Base-by-base conservation (phyloP, 2,329 filamentous ascomycete species). In the Nemania sp. region DNA sequence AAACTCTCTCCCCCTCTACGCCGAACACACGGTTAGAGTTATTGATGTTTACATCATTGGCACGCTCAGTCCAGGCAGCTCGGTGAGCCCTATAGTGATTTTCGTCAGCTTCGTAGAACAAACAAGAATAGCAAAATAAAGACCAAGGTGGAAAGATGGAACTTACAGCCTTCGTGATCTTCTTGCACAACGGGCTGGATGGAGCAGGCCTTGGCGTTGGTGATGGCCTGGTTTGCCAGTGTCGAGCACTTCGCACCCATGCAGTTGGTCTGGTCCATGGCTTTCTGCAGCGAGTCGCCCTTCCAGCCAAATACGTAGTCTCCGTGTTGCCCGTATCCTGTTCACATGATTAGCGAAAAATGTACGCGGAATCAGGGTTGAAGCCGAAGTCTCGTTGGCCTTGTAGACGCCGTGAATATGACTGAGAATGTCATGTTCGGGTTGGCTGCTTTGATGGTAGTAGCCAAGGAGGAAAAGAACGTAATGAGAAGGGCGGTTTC, bases 251-350 rank as follows among this genome's bases (percentile, higher is more conserved):
- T 57, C 17, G 71, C 74, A 24, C 71, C 75, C 61, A 76, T 72
- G 73, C 75, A 78, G 49, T 70, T 71, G 5, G 72, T 70, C 2
- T 62, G 64, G 50, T 73, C 71, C 70, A 74, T 73, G 34, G 71
- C 72, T 34, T 51, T 60, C 56, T 67, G 65, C 7, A 67, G 63
- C 3, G 64, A 54, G 43, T 67, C 46, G 3, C 34, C 65, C 41
- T 65, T 58, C 65, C 65, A 66, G 1, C 65, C 65, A 53, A 67
- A 67, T 3, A 67, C 62, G 61, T 77, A 77, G 56, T 77, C 74
- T 39, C 65, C 74, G 60, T 77, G 54, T 7, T 57, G 49, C 0
- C 45, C 49, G 28, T 49, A 53, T 2, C 31, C 45, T 1, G 24
- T 7, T 23, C 15, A 22, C 11, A 37, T 19, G 12, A 37, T 11